Base-by-base conservation (phyloP, 345 rosid species). In the Pugionium dolabratum region DNA sequence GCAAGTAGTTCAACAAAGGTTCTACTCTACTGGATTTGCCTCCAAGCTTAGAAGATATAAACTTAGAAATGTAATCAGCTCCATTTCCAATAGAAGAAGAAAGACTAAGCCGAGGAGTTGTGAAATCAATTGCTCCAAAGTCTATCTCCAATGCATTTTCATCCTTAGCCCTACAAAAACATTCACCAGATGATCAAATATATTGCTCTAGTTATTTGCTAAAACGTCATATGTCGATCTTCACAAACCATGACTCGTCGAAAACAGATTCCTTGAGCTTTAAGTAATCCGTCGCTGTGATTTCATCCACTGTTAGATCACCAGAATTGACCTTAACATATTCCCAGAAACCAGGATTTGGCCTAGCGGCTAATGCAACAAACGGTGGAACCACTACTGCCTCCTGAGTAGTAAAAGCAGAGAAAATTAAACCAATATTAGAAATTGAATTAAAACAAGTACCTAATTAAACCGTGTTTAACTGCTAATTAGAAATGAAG, bases 271-370 rank as follows among this genome's bases (percentile, higher is more conserved):
- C 99, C 73, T 94, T 94, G 76, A 86, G 81, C 77, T 76, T 76
- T 74, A 94, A 79, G 82, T 83, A 94, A 33, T 94, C 92, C 0
- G 84, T 71, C 2, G 75, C 70, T 25, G 69, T 74, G 64, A 88
- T 84, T 41, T 74, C 88, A 9, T 84, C 94, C 0, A 85, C 97
- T 0, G 78, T 53, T 45, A 94, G 70, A 54, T 84, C 82, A 26
- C 76, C 80, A 42, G 87, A 71, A 37, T 85, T 79, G 50, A 94
- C 99, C 62, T 82, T 88, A 43, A 94, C 91, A 58, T 76, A 86
- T 67, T 90, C 99, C 95, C 96, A 94, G 70, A 75, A 80, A 7
- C 97, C 99, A 2, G 97, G 97, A 56, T 75, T 86, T 3, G 87
- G 97, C 71, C 99, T 79, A 9, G 75, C 93, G 0, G 99, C 96